Percentiles rank a stretch among this genome's conserved stretches.
These are phyloP conservation scores for Botryosphaeria agaves DNA, from an alignment of 2,329 filamentous ascomycete genomes.

Conservation along the genomic window DNA sequence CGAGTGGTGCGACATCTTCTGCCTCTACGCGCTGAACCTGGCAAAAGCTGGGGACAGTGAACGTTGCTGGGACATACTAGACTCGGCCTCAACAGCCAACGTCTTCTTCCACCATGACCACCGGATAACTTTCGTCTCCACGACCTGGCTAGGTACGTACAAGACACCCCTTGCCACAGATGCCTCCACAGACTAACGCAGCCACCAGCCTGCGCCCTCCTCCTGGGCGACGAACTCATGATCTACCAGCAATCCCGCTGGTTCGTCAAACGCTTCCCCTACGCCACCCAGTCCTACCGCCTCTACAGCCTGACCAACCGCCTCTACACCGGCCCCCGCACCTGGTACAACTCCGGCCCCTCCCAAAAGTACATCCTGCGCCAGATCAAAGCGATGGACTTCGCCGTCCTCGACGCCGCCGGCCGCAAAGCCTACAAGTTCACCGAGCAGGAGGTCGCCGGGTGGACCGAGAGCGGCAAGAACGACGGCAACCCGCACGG, in stretches of 20 bases:
- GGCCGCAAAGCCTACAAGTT: slow-evolving; percentile 27
- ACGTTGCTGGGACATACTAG: slow-evolving; percentile 65
- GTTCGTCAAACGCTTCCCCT: slow-evolving; percentile 69
- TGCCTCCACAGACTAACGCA: no score
- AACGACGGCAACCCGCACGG: slow-evolving; percentile 20
- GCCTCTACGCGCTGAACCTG: slow-evolving; percentile 67
- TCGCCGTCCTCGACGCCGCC: slow-evolving; percentile 37
- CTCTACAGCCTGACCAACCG: slow-evolving; percentile 67
- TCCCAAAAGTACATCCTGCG: slow-evolving; percentile 83
- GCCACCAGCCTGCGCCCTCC: slow-evolving; percentile 55
- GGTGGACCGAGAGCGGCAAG: slow-evolving; percentile 19
- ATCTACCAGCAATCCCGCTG: slow-evolving; percentile 60
- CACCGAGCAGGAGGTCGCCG: slow-evolving; percentile 16
- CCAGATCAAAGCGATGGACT: slow-evolving; percentile 82
- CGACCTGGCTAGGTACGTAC: slow-evolving; percentile 10
- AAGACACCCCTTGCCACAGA: no score
- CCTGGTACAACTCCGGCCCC: slow-evolving; percentile 64
- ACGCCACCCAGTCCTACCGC: slow-evolving; percentile 66
- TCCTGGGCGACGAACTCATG: slow-evolving; percentile 60
- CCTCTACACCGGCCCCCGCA: slow-evolving; percentile 47
- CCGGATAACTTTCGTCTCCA: slow-evolving; percentile 10
- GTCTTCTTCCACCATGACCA: slow-evolving; percentile 50
- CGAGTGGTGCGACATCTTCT: slow-evolving; percentile 77
- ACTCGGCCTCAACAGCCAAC: slow-evolving; percentile 61
- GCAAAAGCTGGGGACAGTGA: slow-evolving; percentile 48